A percentile compares a stretch with the other conserved stretches of the same genome.
These are phyloP conservation scores for Astrocystis sublimbata DNA, from an alignment of 495 filamentous ascomycete genomes.

Conservation along the genomic window DNA sequence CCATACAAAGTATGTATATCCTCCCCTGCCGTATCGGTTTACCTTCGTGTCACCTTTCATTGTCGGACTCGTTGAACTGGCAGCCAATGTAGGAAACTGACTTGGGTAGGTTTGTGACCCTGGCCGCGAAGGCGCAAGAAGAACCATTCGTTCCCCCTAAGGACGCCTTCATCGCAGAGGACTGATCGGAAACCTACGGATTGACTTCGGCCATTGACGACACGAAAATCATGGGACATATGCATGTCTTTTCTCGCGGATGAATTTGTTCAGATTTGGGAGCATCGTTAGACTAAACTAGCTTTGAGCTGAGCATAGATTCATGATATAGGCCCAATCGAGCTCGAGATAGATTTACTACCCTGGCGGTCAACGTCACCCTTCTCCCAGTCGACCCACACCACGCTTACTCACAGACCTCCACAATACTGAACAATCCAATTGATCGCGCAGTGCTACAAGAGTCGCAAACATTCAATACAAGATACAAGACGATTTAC, in stretches of 20 bases:
- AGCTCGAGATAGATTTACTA: neutral
- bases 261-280: neutral
- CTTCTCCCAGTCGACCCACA: neutral
- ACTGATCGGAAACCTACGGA: neutral
- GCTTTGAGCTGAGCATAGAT: neutral
- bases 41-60: neutral
- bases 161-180: neutral
- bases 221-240: neutral
- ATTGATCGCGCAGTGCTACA: neutral
- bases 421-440: no score
- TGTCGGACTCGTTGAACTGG: neutral
- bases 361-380: neutral
- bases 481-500: neutral
- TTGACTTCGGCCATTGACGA: neutral
- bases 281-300: neutral
- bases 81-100: neutral
- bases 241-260: no score
- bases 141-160: neutral
- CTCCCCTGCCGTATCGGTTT: neutral
- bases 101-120: conserved; percentile 23
- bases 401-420: no score
- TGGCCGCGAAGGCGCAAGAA: neutral
- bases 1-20: conserved; percentile 82
- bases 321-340: neutral
- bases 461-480: neutral